These are phyloP conservation scores for Ascosphaera pollenicola DNA, from an alignment of 2,329 filamentous ascomycete genomes.

Conservation along the genomic window DNA sequence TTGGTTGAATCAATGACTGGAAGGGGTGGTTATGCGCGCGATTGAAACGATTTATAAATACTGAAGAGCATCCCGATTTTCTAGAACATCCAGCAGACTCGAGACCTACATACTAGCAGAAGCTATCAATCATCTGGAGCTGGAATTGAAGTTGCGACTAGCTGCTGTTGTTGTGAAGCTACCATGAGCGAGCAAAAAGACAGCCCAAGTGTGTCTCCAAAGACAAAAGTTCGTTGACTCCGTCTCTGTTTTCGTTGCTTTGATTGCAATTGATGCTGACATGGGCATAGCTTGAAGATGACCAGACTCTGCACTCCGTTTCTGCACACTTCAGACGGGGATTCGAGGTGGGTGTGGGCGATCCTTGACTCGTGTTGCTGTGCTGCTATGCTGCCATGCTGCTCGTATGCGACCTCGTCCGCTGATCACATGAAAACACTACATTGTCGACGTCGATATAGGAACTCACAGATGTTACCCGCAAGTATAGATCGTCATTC, in stretches of 20 bases:
- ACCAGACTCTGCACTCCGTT: not conserved
- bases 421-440: not conserved
- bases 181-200: not conserved
- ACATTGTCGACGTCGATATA: not conserved
- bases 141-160: too few relatives aligned
- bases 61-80: too few relatives aligned
- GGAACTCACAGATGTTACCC: conserved; percentile 19
- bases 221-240: not conserved
- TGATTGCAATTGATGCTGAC: not conserved
- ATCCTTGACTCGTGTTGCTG: conserved; percentile 22
- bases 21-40: too few relatives aligned
- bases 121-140: too few relatives aligned
- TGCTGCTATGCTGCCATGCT: not conserved
- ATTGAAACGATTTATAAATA: too few relatives aligned
- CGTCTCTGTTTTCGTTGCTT: not conserved
- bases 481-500: conserved; percentile 39
- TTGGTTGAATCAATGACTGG: too few relatives aligned
- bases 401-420: not conserved
- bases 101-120: too few relatives aligned
- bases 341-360: not conserved
- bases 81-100: too few relatives aligned
- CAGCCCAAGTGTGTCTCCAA: not conserved
- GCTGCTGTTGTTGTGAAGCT: too few relatives aligned
- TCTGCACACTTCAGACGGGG: not conserved
- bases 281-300: not conserved